Evolutionary conservation across 768 basidiomycete genomes (phyloP).

Genomic region (Lactifluus volemus): DNA sequence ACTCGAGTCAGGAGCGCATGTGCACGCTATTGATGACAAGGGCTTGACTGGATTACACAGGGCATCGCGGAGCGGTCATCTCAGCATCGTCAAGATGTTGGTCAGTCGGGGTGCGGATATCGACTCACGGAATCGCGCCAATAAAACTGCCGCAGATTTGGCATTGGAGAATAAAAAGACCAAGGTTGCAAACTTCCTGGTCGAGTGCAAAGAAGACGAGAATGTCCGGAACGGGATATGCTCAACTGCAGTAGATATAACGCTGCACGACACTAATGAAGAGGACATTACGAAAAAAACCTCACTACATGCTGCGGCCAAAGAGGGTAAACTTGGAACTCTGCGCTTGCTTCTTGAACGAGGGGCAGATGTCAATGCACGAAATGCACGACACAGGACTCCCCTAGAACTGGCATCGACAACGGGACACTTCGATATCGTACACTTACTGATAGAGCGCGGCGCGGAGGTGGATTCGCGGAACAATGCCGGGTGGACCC

Average conservation of each 20-base stretch:
- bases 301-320: not conserved
- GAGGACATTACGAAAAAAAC: no score
- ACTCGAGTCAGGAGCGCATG: no score
- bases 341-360: not conserved
- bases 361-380: not conserved
- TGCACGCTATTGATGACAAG: no score
- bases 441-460: not conserved
- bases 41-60: not conserved
- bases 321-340: not conserved
- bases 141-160: not conserved
- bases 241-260: not conserved
- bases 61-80: not conserved
- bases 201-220: not conserved
- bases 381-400: not conserved
- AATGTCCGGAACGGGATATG: not conserved
- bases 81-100: not conserved
- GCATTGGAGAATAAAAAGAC: not conserved
- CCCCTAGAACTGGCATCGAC: not conserved
- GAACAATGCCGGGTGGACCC: not conserved
- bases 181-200: not conserved
- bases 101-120: not conserved
- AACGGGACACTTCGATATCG: not conserved
- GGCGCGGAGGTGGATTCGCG: not conserved
- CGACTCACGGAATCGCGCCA: not conserved
- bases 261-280: no score